Percentiles rank a stretch among this genome's conserved stretches.
These are phyloP conservation scores for Vanilla planifolia DNA, from an alignment of 106 monocot species.

Conservation along the genomic window DNA sequence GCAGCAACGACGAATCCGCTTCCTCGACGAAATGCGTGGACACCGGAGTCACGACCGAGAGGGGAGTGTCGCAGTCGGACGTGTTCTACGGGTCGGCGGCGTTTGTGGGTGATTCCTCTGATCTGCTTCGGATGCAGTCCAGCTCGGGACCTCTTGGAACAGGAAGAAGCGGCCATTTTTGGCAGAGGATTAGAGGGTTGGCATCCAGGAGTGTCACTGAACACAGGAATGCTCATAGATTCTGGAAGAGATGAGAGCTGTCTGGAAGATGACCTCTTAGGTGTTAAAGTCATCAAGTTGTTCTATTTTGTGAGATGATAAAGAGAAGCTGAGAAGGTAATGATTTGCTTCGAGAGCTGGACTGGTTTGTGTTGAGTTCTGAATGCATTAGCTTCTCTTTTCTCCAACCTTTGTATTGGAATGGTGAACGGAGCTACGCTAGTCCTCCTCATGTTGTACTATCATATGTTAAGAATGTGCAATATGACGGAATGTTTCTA, in stretches of 20 bases:
- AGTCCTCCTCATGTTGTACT: no score
- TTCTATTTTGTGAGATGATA: no score
- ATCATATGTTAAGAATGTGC: no score
- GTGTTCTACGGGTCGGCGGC: conserved; percentile 35
- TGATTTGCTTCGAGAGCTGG: no score
- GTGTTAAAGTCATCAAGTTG: no score
- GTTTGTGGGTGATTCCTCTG: conserved; percentile 23
- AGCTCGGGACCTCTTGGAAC: conserved; percentile 62
- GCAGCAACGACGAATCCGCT: conserved; percentile 31
- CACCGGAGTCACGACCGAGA: conserved; percentile 21
- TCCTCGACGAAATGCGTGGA: conserved; percentile 27
- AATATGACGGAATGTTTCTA: no score
- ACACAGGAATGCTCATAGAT: conserved; percentile 25
- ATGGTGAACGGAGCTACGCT: no score
- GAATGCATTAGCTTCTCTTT: no score
- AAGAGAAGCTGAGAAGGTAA: no score
- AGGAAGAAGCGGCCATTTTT: conserved; percentile 36
- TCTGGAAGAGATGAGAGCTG: conserved; percentile 9
- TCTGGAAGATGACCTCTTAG: not conserved
- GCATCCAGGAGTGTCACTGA: conserved; percentile 62
- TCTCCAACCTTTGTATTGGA: no score
- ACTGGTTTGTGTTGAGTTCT: no score
- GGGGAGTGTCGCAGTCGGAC: conserved; percentile 48
- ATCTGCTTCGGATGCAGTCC: conserved; percentile 51
- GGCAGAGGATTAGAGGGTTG: conserved; percentile 50